Evolutionary conservation across 2,329 filamentous ascomycete genomes (phyloP), one percentile per base, ranked within the genome.

Genomic region (Paramyrothecium sp.): DNA sequence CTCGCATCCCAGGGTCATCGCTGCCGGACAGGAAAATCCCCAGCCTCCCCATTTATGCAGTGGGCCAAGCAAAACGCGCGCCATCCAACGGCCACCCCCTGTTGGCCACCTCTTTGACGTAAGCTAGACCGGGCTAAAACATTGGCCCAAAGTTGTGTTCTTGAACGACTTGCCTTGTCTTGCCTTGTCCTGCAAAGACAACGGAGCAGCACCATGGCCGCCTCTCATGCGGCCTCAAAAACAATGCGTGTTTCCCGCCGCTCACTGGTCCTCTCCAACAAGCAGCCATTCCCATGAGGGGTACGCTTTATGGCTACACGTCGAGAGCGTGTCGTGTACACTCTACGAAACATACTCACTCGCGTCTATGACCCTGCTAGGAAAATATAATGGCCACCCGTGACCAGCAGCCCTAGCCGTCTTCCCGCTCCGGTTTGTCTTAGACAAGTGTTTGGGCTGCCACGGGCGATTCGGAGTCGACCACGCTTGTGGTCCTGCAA

Each of bases 381-480:
- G 26, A 30, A 30, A n/a, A 30, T 10, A 10, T 4, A 10, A 5
- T 30, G 26, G 10, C 26, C 38, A 7, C 38, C 38, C n/a, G 38
- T 19, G 13, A 44, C 38, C 38, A 7, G 5, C n/a, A 44, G 38
- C 38, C 38, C 13, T 44, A 44, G 13, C 38, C n/a, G 38, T 44
- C 38, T 19, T 44, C 13, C 38, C 38, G 38, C n/a, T 44, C n/a
- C 51, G 12, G 11, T 13, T n/a, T 54, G 57, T 58, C 46, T 52
- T 16, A 54, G 47, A 58, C 51, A 54, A 46, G n/a, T 51, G 54
- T 56, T 51, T 56, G 46, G 22, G 23, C 22, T 17, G 23, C 26
- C 50, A 17, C n/a, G 38, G n/a, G 38, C 13, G n/a, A 44, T 30
- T 30, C 26, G 5, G 10, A 30, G 26, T 30, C 26, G 26, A 30